phyloP scores from a whole-genome alignment of 768 basidiomycete genomes.

The Macrocybe gigantea region DNA sequence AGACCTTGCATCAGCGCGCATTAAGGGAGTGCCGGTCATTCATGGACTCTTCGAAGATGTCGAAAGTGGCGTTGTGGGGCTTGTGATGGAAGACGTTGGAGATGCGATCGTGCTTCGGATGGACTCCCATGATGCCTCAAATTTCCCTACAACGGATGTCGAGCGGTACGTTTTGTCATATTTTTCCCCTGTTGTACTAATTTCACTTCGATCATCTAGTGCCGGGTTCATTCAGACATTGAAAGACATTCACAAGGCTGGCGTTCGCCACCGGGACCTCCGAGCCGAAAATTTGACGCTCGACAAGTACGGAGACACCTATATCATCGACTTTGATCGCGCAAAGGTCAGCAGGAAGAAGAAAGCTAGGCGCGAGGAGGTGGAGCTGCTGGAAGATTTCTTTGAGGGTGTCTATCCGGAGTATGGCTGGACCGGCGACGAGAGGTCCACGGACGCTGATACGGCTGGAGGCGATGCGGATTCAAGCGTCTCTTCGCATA shows the following conservation, averaged over 20 bases:
- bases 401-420: not conserved
- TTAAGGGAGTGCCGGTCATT: not conserved
- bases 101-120: too few relatives aligned
- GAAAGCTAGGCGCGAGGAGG: not conserved
- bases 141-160: too few relatives aligned
- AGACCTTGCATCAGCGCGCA: not conserved
- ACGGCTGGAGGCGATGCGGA: not conserved
- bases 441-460: not conserved
- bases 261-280: constrained; percentile 5
- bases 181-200: too few relatives aligned
- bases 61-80: constrained; percentile 1
- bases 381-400: not conserved
- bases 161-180: too few relatives aligned
- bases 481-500: not conserved
- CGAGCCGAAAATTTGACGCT: constrained; percentile 5
- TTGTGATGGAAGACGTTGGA: constrained; percentile 6
- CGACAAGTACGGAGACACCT: constrained; percentile 1
- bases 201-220: not conserved
- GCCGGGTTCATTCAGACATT: not conserved
- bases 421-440: not conserved
- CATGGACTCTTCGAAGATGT: constrained; percentile 3
- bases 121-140: too few relatives aligned
- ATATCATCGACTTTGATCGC: constrained; percentile 9
- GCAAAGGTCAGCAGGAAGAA: not conserved
- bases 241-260: constrained; percentile 3